Evolutionary conservation across 2,329 filamentous ascomycete species (phyloP), one percentile per base, ranked within the genome.

Genomic region (Xylariaceae sp.): DNA sequence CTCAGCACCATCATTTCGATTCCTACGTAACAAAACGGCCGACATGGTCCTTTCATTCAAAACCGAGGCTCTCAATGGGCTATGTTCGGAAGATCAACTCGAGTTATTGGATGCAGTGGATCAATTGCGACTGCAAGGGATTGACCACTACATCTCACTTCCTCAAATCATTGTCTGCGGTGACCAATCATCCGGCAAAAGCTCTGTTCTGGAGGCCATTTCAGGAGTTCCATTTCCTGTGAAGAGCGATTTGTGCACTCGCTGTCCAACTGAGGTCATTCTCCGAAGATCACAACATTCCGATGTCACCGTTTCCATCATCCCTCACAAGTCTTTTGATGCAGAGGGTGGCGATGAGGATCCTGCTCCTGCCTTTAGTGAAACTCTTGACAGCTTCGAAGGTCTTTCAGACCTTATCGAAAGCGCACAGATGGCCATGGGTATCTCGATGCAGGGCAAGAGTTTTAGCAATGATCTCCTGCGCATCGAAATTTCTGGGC

Each of bases 231-330:
- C 71, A 0, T 85, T 85, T 49, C 80, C 80, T 0, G 66, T 68
- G 3, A 75, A 79, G 5, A 75, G 77, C 42, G 74, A 70, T 25
- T 56, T 82, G 0, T 84, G 80, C 60, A 85, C 82, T 0, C 69
- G 77, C 0, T 84, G 85, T 52, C 73, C 80, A 0, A 85, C 80
- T 0, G 77, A 85, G 56, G 64, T 85, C 16, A 44, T 40, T 25
- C 32, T 47, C 34, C 40, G 36, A n/a, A n/a, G n/a, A n/a, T n/a
- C n/a, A n/a, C n/a, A n/a, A n/a, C n/a, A n/a, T n/a, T 19, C 22
- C 6, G 34, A 21, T 4, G n/a, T 60, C 0, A 45, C 61, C 0
- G 54, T 70, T 4, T 55, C 52, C 5, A 68, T 69, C 39, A 51
- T 47, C 6, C 65, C 68, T n/a, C n/a, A n/a, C n/a, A 4, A 32